Base-by-base conservation (phyloP, 1,139 yeast species). In the Taphrina populina region DNA sequence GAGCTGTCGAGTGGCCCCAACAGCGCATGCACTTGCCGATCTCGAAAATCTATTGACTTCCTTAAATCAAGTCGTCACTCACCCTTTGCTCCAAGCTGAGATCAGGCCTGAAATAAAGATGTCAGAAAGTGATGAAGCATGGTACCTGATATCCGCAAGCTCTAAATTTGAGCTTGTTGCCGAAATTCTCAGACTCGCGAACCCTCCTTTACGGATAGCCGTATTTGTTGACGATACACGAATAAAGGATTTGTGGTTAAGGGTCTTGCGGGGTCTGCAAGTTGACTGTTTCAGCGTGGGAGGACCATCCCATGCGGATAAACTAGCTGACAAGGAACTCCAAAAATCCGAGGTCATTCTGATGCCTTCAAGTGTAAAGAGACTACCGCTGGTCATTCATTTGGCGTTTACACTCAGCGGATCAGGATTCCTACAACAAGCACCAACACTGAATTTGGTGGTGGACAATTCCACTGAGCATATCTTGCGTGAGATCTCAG, bases 111-210 rank as follows among this genome's bases (percentile, higher is more conserved):
- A 21, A 11, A 41, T 29, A 4, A 43, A 52, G 17, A 17, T 52
- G 43, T 43, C 56, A n/a, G 34, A 44, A 2, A 15, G 19, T 11
- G 51, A 52, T 13, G 51, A 43, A 29, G 56, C 56, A 3, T 43
- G 51, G 51, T 52, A 52, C 32, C 27, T 52, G 5, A 21, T 44
- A 2, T 43, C 32, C 11, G 23, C 51, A 1, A 52, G 56, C 51
- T 39, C 49, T 19, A 52, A 52, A 24, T 52, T 52, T 30, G 51
- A 52, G 21, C 23, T 43, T 20, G 26, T 52, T 23, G 51, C 34
- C 11, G 56, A 52, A 29, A 34, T 52, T 8, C 10, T 52, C 6
- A 21, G 27, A 21, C 43, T 52, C 13, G 35, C 43, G 13, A 20
- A 43, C 20, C 34, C 34, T 43, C 36, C 51, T n/a, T 20, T 52